Conservation (phyloP, 352 stramenopile species). For the Phytophthora pinifolia region DNA sequence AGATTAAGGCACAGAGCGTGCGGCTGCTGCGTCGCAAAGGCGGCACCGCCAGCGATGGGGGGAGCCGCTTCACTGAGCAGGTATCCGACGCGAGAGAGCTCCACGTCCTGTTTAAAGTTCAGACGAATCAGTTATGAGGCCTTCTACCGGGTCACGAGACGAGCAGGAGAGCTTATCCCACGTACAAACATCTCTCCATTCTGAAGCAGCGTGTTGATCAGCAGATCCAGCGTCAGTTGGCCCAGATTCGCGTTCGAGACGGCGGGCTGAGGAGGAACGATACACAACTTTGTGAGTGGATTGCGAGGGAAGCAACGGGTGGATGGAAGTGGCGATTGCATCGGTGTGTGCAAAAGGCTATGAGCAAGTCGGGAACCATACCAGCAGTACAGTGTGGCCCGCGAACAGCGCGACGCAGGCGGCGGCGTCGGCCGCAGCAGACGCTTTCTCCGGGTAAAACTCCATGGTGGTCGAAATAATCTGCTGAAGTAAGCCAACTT, state of each 20-base stretch:
- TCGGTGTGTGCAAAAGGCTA: neutral
- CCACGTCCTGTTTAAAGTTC: constrained; percentile 30
- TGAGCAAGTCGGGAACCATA: constrained; percentile 20
- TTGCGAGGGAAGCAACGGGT: neutral
- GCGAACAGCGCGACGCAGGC: constrained; percentile 43
- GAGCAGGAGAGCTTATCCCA: neutral
- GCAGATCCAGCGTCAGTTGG: constrained; percentile 73
- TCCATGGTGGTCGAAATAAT: constrained; percentile 34
- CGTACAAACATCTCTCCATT: constrained; percentile 49
- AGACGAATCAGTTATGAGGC: constrained; percentile 9
- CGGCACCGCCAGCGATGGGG: constrained; percentile 58
- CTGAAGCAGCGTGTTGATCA: constrained; percentile 74
- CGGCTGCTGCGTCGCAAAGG: constrained; percentile 45
- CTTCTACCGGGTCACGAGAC: too few species aligned
- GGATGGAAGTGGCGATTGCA: constrained; percentile 2
- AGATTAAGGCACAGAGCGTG: constrained; percentile 73
- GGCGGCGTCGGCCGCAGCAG: constrained; percentile 26
- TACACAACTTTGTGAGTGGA: constrained; percentile 17
- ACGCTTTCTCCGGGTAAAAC: constrained; percentile 41
- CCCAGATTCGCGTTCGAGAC: constrained; percentile 84
- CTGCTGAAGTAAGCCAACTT: neutral
- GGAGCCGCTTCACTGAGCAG: constrained; percentile 62
- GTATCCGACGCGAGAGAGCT: constrained; percentile 52
- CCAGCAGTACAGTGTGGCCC: constrained; percentile 55
- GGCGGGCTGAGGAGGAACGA: constrained; percentile 42